These are phyloP conservation scores for Boletellus ananas DNA, from an alignment of 768 basidiomycete species.

Conservation along the genomic window DNA sequence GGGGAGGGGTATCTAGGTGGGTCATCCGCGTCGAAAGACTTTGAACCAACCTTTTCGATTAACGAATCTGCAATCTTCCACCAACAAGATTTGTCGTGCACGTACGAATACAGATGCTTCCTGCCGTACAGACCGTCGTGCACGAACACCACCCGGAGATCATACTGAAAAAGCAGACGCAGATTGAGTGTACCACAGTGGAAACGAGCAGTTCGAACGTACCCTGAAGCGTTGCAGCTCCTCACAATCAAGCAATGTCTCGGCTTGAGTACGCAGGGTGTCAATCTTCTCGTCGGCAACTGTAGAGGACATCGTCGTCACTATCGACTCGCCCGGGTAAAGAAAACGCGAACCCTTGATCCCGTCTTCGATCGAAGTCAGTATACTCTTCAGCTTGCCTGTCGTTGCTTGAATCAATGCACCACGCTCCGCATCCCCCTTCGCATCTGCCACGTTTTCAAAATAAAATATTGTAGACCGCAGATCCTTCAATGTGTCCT, in stretches of 20 bases:
- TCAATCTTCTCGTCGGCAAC: conserved; percentile 51
- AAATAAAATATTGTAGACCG: conserved; percentile 65
- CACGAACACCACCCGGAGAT: conserved; percentile 72
- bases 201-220: conserved; percentile 16
- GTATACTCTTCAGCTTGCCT: conserved; percentile 48
- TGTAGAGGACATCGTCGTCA: conserved; percentile 23
- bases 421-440: conserved; percentile 46
- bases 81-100: conserved; percentile 61
- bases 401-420: conserved; percentile 41
- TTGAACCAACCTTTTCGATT: conserved; percentile 53
- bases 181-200: neutral
- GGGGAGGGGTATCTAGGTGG: conserved; percentile 1
- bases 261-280: conserved; percentile 41
- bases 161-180: conserved; percentile 51
- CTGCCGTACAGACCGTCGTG: conserved; percentile 77
- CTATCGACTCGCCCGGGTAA: neutral
- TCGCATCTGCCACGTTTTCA: conserved; percentile 56
- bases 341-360: conserved; percentile 43
- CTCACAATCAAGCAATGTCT: conserved; percentile 53
- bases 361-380: conserved; percentile 50
- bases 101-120: conserved; percentile 75
- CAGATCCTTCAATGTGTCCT: conserved; percentile 61
- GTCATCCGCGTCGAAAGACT: neutral
- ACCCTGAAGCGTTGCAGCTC: conserved; percentile 63
- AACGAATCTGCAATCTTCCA: conserved; percentile 76